phyloP scores from a whole-genome alignment of 441 rosid species.

The Euphorbia corollata region DNA sequence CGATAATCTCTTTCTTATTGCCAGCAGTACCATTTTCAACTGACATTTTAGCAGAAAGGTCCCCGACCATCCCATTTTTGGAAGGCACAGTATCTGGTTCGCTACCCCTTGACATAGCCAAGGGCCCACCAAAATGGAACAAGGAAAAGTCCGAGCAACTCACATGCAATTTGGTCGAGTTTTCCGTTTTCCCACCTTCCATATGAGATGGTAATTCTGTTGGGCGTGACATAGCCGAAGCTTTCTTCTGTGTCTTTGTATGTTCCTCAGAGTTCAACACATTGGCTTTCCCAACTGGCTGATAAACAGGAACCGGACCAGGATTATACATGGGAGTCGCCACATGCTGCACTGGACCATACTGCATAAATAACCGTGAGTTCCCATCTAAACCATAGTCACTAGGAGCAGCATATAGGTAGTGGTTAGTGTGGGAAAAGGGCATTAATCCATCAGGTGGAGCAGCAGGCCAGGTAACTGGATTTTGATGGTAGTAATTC shows the following conservation, averaged over 20 bases:
- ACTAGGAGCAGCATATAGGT: constrained; percentile 52
- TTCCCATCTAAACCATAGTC: constrained; percentile 57
- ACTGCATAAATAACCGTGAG: constrained; percentile 56
- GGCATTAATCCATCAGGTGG: constrained; percentile 58
- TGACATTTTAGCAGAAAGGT: constrained; percentile 42
- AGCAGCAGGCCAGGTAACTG: constrained; percentile 70
- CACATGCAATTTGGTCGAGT: constrained; percentile 24
- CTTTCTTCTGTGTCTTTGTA: constrained; percentile 27
- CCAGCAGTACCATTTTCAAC: constrained; percentile 36
- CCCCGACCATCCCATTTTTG: constrained; percentile 39
- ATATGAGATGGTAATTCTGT: constrained; percentile 25
- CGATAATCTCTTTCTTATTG: constrained; percentile 40
- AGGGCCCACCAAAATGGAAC: constrained; percentile 89
- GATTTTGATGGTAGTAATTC: constrained; percentile 81
- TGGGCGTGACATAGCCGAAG: neutral
- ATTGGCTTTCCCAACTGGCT: constrained; percentile 40
- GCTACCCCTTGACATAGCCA: constrained; percentile 48
- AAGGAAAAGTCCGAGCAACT: constrained; percentile 58
- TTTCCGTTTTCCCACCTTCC: constrained; percentile 30
- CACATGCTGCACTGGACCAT: constrained; percentile 49
- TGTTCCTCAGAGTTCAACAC: constrained; percentile 27
- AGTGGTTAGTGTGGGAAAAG: constrained; percentile 51
- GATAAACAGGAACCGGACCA: constrained; percentile 48
- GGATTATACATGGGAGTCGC: constrained; percentile 42
- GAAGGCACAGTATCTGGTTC: constrained; percentile 33